A percentile compares a stretch with the other conserved stretches of the same genome.
These are phyloP conservation scores for Xanthoconium separans DNA, from an alignment of 1,284 basidiomycete species.

Conservation along the genomic window DNA sequence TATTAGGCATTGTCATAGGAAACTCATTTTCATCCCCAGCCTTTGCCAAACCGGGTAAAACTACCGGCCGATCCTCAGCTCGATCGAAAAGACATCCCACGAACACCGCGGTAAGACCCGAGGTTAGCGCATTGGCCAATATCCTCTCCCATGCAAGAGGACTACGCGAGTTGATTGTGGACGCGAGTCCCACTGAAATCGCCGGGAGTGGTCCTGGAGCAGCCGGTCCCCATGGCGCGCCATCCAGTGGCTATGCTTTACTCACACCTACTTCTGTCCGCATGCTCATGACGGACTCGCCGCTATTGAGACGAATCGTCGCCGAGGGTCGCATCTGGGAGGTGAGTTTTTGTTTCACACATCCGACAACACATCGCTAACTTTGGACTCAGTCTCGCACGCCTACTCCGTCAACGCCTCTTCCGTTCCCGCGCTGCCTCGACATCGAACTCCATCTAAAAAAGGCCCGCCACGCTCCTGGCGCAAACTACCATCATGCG, in stretches of 20 bases:
- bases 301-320: constrained; percentile 41
- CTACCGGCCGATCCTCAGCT: background rate
- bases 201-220: background rate
- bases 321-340: constrained; percentile 58
- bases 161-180: constrained; percentile 21
- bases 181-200: constrained; percentile 5
- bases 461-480: constrained; percentile 12
- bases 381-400: constrained; percentile 14
- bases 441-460: constrained; percentile 18
- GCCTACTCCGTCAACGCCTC: constrained; percentile 9
- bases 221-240: background rate
- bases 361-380: background rate
- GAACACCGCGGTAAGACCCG: constrained; percentile 7
- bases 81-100: background rate
- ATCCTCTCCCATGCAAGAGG: constrained; percentile 17
- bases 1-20: constrained; percentile 23
- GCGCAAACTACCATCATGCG: constrained; percentile 12
- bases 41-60: background rate
- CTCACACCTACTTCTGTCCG: constrained; percentile 18
- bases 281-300: constrained; percentile 26
- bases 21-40: constrained; percentile 6
- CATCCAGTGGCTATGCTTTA: constrained; percentile 1
- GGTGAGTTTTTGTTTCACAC: constrained; percentile 36
- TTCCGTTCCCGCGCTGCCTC: constrained; percentile 5
- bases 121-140: constrained; percentile 11